Conservation (phyloP, 1,284 basidiomycete genomes). For the Cystobasidium sp. region DNA sequence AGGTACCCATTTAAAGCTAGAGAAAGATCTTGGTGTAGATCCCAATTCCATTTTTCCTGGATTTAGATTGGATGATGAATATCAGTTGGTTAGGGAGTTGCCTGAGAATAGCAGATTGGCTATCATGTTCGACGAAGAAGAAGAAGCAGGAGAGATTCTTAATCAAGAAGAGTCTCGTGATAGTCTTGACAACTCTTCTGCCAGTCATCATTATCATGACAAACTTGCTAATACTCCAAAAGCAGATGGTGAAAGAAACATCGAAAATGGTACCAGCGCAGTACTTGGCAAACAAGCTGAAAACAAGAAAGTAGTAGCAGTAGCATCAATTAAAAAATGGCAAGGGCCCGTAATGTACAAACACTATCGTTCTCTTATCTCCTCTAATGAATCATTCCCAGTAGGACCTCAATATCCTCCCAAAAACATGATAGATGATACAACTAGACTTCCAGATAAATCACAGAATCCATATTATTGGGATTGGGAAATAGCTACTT, state of each 20-base stretch:
- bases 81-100: conserved; percentile 7
- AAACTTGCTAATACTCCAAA: no score
- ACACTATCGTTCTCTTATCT: background rate
- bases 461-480: background rate
- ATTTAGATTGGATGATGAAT: conserved; percentile 3
- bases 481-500: conserved; percentile 31
- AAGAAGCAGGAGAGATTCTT: no score
- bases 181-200: background rate
- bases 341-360: conserved; percentile 14
- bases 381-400: background rate
- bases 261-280: background rate
- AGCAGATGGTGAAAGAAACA: no score
- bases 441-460: background rate
- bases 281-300: background rate
- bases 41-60: conserved; percentile 11
- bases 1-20: conserved; percentile 10
- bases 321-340: conserved; percentile 22
- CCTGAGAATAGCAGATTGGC: conserved; percentile 11
- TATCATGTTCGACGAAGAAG: conserved; percentile 22
- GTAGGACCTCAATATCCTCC: background rate
- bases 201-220: no score
- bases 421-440: background rate
- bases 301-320: conserved; percentile 13
- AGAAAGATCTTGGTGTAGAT: conserved; percentile 2
- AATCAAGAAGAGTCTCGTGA: no score